Percentiles rank a stretch among this genome's conserved stretches.
Evolutionary conservation across 2,329 filamentous ascomycete species (phyloP).

Genomic region (Dryadomyces quercus-mongolicae): DNA sequence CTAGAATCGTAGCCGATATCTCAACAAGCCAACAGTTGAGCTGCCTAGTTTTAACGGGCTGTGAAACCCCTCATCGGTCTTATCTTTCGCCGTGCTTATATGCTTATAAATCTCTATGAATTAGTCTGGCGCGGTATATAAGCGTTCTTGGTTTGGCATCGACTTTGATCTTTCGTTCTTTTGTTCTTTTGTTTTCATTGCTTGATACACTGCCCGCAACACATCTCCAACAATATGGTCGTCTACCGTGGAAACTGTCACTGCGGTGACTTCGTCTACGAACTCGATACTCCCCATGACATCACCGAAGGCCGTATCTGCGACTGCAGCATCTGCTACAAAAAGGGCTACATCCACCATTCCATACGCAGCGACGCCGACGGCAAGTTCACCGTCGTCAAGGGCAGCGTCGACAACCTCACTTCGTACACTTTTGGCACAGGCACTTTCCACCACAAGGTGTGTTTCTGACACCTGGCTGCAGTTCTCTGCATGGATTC

Average conservation of each 20-base stretch:
- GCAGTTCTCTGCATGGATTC: no score
- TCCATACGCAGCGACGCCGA: constrained; percentile 16
- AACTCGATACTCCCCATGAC: constrained; percentile 36
- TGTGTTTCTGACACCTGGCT: no score
- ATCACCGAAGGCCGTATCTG: constrained; percentile 44
- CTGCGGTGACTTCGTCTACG: constrained; percentile 41
- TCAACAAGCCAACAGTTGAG: not conserved
- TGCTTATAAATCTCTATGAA: not conserved
- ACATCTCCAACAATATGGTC: constrained; percentile 6
- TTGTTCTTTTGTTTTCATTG: no score
- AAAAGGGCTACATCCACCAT: constrained; percentile 31
- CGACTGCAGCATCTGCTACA: constrained; percentile 55
- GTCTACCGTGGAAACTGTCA: constrained; percentile 46
- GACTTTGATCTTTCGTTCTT: no score
- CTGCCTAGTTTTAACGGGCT: no score
- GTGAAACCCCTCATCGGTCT: not conserved
- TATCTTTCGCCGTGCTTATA: not conserved
- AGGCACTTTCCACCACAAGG: constrained; percentile 27
- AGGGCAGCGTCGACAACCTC: constrained; percentile 29
- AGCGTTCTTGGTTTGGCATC: no score
- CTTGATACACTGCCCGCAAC: not conserved
- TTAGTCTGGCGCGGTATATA: no score
- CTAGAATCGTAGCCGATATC: no score
- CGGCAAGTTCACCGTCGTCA: constrained; percentile 29
- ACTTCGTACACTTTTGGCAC: constrained; percentile 30